Evolutionary conservation across 78 protist genomes (phyloP).

Genomic region (Dictyostelium firmibasis): DNA sequence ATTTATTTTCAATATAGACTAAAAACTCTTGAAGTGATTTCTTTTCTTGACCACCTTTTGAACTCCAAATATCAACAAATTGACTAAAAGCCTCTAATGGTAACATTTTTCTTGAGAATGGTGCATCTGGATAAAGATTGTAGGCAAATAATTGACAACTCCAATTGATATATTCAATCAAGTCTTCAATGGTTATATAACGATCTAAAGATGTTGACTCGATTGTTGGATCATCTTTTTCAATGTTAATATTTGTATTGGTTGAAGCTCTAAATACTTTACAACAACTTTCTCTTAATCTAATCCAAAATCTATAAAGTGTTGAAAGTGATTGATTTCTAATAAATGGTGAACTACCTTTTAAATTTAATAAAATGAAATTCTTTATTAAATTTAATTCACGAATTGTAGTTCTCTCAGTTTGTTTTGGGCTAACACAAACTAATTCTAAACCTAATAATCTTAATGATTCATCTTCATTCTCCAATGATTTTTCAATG

Average conservation of each 20-base stretch:
- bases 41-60: not conserved
- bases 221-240: not conserved
- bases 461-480: constrained; percentile 66
- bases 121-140: constrained; percentile 76
- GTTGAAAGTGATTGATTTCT: constrained; percentile 45
- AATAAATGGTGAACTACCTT: constrained; percentile 65
- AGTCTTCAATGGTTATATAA: not conserved
- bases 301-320: constrained; percentile 46
- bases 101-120: constrained; percentile 72
- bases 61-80: constrained; percentile 51
- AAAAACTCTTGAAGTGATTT: constrained; percentile 11
- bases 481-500: constrained; percentile 26
- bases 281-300: constrained; percentile 53
- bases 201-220: not conserved
- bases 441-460: constrained; percentile 63
- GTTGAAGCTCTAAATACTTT: constrained; percentile 43
- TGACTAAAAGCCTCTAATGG: constrained; percentile 46
- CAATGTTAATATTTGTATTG: constrained; percentile 7
- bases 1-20: not conserved
- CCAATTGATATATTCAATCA: constrained; percentile 30
- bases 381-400: constrained; percentile 36
- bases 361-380: constrained; percentile 29
- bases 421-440: constrained; percentile 61
- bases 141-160: not conserved
- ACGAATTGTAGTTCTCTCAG: constrained; percentile 48